phyloP scores from a whole-genome alignment of 2,329 filamentous ascomycete species.

The Ophiostoma sp. region DNA sequence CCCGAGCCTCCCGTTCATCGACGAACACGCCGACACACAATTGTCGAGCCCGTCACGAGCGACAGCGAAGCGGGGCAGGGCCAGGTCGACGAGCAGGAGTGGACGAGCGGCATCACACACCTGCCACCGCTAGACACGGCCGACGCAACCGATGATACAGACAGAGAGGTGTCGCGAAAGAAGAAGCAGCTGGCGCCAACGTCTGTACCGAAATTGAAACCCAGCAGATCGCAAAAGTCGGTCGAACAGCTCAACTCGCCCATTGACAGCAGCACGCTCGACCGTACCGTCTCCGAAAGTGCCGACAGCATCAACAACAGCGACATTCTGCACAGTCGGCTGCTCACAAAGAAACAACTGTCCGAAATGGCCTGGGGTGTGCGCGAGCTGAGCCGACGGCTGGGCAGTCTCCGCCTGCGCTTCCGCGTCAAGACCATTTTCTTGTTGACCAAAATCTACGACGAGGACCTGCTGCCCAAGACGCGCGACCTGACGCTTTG shows the following conservation, averaged over 20 bases:
- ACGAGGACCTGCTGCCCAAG: slow-evolving; percentile 73
- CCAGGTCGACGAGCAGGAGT: slow-evolving; percentile 58
- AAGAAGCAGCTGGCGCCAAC: slow-evolving; percentile 40
- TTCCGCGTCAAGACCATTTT: slow-evolving; percentile 82
- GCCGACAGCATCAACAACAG: neutral
- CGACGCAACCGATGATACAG: slow-evolving; percentile 36
- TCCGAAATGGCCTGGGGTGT: slow-evolving; percentile 98
- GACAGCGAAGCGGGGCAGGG: slow-evolving; percentile 53
- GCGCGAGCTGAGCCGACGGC: slow-evolving; percentile 79
- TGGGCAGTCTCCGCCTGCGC: slow-evolving; percentile 80
- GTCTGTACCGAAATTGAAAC: neutral
- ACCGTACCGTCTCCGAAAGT: neutral
- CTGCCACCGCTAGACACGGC: neutral
- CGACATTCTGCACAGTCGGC: slow-evolving; percentile 58
- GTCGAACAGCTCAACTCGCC: neutral
- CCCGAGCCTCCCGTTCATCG: slow-evolving; percentile 13
- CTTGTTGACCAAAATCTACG: slow-evolving; percentile 87
- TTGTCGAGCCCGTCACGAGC: slow-evolving; percentile 47
- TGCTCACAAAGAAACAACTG: slow-evolving; percentile 91
- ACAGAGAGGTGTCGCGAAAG: slow-evolving; percentile 38
- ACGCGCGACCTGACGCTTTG: slow-evolving; percentile 77
- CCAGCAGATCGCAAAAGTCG: neutral
- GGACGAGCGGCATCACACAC: slow-evolving; percentile 50
- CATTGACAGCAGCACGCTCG: neutral
- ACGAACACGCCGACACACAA: slow-evolving; percentile 24